Base-by-base conservation (phyloP, 352 stramenopile species). In the Thalassiosira livingstoniorum region DNA sequence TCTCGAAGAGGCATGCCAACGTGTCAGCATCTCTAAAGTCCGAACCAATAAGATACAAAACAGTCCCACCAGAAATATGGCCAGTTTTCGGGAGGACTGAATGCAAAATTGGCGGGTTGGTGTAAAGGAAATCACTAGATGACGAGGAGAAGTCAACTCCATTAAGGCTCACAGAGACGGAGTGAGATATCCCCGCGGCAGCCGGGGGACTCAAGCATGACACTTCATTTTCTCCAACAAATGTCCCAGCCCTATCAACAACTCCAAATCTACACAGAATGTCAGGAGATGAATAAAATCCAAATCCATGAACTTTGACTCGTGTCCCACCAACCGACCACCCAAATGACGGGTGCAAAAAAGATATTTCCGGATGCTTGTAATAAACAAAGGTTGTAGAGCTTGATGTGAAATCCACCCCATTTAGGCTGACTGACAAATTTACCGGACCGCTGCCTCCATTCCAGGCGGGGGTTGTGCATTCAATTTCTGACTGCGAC, bases 371-470 rank as follows among this genome's bases (percentile, higher is more conserved):
- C 54, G 78, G 72, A 1, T 80, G 62, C 21, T 71, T 65, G 45
- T 91, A 82, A 73, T 96, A 98, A 1, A 80, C 81, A 82, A 95
- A 98, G 29, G 87, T 39, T 4, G 95, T 82, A 15, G 78, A 78
- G 76, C 91, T 96, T 3, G 83, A 63, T 4, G 92, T 95, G 60
- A 94, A 97, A 53, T 98, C 95, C 23, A 96, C 78, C 2, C 95
- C 95, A 75, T 98, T 98, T 23, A 96, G 85, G 0, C 90, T 97
- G 21, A 98, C 78, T 39, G 95, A 90, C 2, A 98, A 71, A 62
- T 79, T 65, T 1, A 92, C 77, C 2, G 63, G 37, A 23, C 55
- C 74, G 37, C 35, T 47, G n/a, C 4, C n/a, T 25, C n/a, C 64
- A 23, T 3, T 73, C 18, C 10, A 51, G n/a, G 60, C 54, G 43